phyloP scores from a whole-genome alignment of 805 yeast species.

The Wilhelminamyces savonicus region DNA sequence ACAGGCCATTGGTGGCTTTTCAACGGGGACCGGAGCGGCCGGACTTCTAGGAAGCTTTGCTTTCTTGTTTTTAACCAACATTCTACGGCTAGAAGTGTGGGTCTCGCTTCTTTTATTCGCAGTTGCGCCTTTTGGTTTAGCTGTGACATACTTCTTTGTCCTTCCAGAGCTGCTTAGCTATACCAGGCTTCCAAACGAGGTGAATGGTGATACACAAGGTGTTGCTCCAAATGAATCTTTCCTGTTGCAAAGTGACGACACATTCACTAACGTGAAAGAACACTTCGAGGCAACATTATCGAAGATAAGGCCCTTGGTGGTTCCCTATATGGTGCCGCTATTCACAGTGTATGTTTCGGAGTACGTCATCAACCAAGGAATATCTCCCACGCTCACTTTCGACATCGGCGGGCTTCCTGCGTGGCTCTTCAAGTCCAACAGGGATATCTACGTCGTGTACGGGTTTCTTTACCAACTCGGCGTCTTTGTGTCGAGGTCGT shows the following conservation, averaged over 20 bases:
- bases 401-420: conserved; percentile 62
- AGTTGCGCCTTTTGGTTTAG: conserved; percentile 47
- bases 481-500: conserved; percentile 85
- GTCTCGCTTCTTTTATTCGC: conserved; percentile 51
- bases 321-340: conserved; percentile 79
- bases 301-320: conserved; percentile 38
- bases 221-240: too few relatives aligned
- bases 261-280: too few relatives aligned
- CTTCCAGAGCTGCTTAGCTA: conserved; percentile 11
- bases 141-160: conserved; percentile 21
- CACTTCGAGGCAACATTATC: too few relatives aligned
- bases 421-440: conserved; percentile 49
- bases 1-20: conserved; percentile 74
- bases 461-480: conserved; percentile 90
- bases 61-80: conserved; percentile 66
- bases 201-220: too few relatives aligned
- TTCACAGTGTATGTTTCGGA: conserved; percentile 80
- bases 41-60: conserved; percentile 78
- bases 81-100: conserved; percentile 50
- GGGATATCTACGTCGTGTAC: conserved; percentile 88
- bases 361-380: conserved; percentile 85
- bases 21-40: conserved; percentile 95
- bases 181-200: neutral
- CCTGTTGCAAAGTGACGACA: too few relatives aligned
- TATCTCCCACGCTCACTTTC: conserved; percentile 81